Conservation (phyloP, 2,329 filamentous ascomycete species). For the Pseudocercospora vitis region DNA sequence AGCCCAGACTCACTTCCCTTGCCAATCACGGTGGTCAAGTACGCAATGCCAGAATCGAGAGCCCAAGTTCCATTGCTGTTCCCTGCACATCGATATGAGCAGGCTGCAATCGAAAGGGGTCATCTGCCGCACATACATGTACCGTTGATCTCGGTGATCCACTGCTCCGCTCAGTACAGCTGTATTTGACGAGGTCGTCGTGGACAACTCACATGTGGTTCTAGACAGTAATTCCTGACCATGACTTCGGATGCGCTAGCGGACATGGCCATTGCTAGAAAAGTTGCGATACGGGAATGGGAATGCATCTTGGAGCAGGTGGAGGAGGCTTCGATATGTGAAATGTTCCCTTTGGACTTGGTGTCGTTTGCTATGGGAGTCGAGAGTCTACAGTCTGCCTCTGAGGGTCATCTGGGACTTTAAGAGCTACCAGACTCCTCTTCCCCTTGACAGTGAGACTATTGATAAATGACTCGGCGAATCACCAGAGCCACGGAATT, state of each 20-base stretch:
- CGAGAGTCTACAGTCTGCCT: neutral
- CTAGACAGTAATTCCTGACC: constrained; percentile 34
- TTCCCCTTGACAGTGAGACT: neutral
- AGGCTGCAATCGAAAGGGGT: constrained; percentile 9
- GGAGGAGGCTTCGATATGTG: no score
- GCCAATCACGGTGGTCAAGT: constrained; percentile 27
- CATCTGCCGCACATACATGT: constrained; percentile 17
- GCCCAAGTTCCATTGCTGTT: constrained; percentile 17
- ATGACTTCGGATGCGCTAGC: constrained; percentile 16
- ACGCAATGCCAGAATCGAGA: constrained; percentile 26
- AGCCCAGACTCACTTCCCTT: constrained; percentile 26
- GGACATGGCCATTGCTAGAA: constrained; percentile 6
- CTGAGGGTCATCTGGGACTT: neutral
- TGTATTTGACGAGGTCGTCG: neutral
- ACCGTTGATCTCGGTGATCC: constrained; percentile 31
- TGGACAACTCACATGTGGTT: constrained; percentile 13
- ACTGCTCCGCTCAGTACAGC: constrained; percentile 10
- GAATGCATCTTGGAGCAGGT: no score
- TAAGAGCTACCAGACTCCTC: neutral
- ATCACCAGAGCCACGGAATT: neutral
- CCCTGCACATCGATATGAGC: neutral
- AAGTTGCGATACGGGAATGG: no score
- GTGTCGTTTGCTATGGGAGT: neutral
- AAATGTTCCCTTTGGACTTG: constrained; percentile 22
- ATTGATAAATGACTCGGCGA: neutral